phyloP scores from a whole-genome alignment of 805 yeast species.

The Suhomyces tanzawaensis region DNA sequence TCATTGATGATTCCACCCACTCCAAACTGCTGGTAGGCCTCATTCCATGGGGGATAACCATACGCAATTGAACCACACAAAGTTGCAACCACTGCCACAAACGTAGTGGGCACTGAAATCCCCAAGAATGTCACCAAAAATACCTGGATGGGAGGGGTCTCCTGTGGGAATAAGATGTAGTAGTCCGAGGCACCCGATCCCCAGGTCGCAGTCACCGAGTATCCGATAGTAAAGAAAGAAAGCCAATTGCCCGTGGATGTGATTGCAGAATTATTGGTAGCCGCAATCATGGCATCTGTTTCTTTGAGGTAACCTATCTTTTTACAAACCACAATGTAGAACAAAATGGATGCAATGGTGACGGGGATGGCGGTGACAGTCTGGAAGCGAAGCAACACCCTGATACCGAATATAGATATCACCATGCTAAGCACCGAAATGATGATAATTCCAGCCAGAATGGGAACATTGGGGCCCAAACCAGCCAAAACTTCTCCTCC shows the following conservation, averaged over 20 bases:
- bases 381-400: conserved; percentile 28
- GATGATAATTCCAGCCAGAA: conserved; percentile 32
- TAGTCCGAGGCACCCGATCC: conserved; percentile 36
- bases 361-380: conserved; percentile 28
- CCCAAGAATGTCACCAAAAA: conserved; percentile 29
- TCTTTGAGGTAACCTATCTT: conserved; percentile 17
- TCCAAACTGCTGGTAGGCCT: conserved; percentile 55
- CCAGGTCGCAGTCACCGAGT: conserved; percentile 37
- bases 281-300: conserved; percentile 14
- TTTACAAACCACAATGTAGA: conserved; percentile 31
- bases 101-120: conserved; percentile 54
- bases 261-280: conserved; percentile 10
- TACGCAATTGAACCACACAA: conserved; percentile 67
- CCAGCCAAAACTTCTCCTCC: conserved; percentile 35
- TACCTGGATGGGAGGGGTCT: conserved; percentile 23
- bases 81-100: conserved; percentile 73
- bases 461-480: conserved; percentile 22
- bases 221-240: conserved; percentile 34
- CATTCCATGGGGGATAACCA: conserved; percentile 54
- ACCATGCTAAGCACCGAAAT: conserved; percentile 25
- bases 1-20: conserved; percentile 72
- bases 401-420: conserved; percentile 34
- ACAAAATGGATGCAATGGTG: conserved; percentile 26
- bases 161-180: conserved; percentile 31
- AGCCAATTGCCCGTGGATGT: conserved; percentile 33